A percentile compares a stretch with the other conserved stretches of the same genome.
phyloP scores from a whole-genome alignment of 176 grass and related monocot species.

The Raddia distichophylla region DNA sequence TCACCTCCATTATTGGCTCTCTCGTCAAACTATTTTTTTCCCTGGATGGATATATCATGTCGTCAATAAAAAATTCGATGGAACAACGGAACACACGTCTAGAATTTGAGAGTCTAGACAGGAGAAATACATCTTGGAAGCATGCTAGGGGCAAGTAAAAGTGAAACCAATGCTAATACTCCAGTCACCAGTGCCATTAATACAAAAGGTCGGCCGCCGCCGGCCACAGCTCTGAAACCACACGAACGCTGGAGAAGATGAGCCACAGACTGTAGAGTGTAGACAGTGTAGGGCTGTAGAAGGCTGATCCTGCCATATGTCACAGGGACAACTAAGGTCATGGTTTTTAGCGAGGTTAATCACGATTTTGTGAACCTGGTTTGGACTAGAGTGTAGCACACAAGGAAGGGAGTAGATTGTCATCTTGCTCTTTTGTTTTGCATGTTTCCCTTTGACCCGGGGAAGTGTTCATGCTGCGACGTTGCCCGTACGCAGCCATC shows the following conservation, averaged over 20 bases:
- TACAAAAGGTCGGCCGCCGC: conserved; percentile 25
- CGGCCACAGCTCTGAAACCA: conserved; percentile 20
- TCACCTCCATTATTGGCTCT: not conserved
- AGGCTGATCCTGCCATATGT: conserved; percentile 16
- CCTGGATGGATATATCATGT: not conserved
- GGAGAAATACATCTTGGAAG: not conserved
- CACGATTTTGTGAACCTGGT: too few species aligned
- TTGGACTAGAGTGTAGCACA: not conserved
- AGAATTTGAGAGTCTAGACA: not conserved
- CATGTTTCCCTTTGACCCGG: conserved; percentile 41
- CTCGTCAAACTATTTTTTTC: not conserved
- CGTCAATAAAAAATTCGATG: too few species aligned
- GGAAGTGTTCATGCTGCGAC: not conserved
- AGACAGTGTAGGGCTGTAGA: not conserved
- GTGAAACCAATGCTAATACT: not conserved
- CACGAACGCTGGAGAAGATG: conserved; percentile 18
- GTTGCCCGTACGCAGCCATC: not conserved
- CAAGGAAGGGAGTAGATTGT: not conserved
- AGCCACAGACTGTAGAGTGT: not conserved
- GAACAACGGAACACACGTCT: too few species aligned
- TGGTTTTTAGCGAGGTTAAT: too few species aligned
- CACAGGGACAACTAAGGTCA: too few species aligned
- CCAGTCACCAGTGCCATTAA: conserved; percentile 3
- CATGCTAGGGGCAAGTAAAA: not conserved
- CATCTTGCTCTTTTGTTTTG: not conserved